Evolutionary conservation across 257 asterid species (phyloP).

Genomic region (Plantago major): DNA sequence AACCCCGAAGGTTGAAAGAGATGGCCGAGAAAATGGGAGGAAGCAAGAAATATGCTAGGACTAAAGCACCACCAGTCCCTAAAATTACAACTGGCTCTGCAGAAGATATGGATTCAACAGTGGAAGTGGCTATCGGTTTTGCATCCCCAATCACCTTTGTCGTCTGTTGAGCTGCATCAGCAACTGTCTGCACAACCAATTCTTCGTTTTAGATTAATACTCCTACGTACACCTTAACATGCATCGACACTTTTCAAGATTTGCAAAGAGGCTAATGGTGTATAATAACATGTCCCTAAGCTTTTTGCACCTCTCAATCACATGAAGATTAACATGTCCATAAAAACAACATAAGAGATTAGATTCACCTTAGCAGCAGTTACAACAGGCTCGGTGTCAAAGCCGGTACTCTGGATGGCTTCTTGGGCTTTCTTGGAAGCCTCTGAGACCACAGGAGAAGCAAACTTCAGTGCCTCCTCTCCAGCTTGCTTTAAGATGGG

Average conservation of each 20-base stretch:
- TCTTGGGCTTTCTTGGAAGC: slow-evolving; percentile 91
- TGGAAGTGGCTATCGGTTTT: slow-evolving; percentile 78
- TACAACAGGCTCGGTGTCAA: slow-evolving; percentile 68
- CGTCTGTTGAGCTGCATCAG: slow-evolving; percentile 84
- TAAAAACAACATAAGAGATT: not conserved
- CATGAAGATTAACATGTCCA: not conserved
- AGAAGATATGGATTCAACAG: slow-evolving; percentile 65
- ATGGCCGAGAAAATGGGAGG: slow-evolving; percentile 78
- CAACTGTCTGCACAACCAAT: slow-evolving; percentile 57
- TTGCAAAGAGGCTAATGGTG: not conserved
- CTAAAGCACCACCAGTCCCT: slow-evolving; percentile 67
- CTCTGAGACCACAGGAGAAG: slow-evolving; percentile 81
- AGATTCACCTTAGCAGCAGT: slow-evolving; percentile 70
- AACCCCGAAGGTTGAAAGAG: slow-evolving; percentile 75
- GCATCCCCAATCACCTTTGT: slow-evolving; percentile 72
- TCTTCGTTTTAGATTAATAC: slow-evolving; percentile 8
- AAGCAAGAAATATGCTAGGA: slow-evolving; percentile 63
- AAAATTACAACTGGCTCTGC: slow-evolving; percentile 68
- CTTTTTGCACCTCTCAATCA: too few relatives aligned
- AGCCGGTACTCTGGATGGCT: slow-evolving; percentile 75
- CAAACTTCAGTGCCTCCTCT: slow-evolving; percentile 63
- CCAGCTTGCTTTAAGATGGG: slow-evolving; percentile 75
- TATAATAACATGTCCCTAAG: not conserved
- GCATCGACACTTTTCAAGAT: not conserved
- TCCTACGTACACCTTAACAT: not conserved